A percentile compares a stretch with the other conserved stretches of the same genome.
These are phyloP conservation scores for Hygrocybe coccinea DNA, from an alignment of 768 basidiomycete genomes.

Conservation along the genomic window DNA sequence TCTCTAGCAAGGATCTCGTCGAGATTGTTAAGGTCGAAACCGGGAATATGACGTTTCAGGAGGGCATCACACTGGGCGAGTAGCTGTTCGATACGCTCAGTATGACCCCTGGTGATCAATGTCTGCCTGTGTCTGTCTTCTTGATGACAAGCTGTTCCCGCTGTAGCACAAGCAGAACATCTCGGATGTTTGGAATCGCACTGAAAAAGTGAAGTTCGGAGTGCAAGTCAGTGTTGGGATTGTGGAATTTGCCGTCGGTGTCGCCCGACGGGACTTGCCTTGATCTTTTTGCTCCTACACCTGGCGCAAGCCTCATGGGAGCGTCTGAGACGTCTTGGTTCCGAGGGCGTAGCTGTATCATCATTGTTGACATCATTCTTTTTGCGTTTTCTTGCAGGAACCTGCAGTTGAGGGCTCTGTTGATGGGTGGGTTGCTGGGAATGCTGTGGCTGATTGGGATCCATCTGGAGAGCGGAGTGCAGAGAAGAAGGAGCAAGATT, in stretches of 20 bases:
- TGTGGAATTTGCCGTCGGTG: slow-evolving; percentile 84
- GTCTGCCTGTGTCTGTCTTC: slow-evolving; percentile 87
- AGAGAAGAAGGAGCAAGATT: slow-evolving; percentile 8
- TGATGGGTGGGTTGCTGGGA: slow-evolving; percentile 39
- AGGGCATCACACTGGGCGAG: slow-evolving; percentile 74
- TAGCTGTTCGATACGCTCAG: slow-evolving; percentile 77
- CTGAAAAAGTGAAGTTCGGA: slow-evolving; percentile 40
- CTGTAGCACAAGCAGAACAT: slow-evolving; percentile 80
- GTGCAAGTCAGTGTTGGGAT: slow-evolving; percentile 33
- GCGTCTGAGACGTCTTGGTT: slow-evolving; percentile 76
- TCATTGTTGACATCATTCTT: slow-evolving; percentile 54
- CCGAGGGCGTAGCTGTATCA: slow-evolving; percentile 52
- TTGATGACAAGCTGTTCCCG: slow-evolving; percentile 76
- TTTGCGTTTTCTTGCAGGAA: slow-evolving; percentile 48
- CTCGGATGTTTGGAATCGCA: slow-evolving; percentile 88
- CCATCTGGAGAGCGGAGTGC: slow-evolving; percentile 47
- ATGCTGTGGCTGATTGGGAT: slow-evolving; percentile 51
- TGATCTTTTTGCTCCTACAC: slow-evolving; percentile 95
- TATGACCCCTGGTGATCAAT: slow-evolving; percentile 78
- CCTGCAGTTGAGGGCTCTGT: slow-evolving; percentile 24
- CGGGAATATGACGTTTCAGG: slow-evolving; percentile 66
- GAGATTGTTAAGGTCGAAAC: slow-evolving; percentile 61
- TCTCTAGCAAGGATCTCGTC: slow-evolving; percentile 62
- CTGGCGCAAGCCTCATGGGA: slow-evolving; percentile 90
- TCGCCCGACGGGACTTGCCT: slow-evolving; percentile 69